Evolutionary conservation across 1,284 basidiomycete species (phyloP), one percentile per base, ranked within the genome.

Genomic region (Moniliella sp.): DNA sequence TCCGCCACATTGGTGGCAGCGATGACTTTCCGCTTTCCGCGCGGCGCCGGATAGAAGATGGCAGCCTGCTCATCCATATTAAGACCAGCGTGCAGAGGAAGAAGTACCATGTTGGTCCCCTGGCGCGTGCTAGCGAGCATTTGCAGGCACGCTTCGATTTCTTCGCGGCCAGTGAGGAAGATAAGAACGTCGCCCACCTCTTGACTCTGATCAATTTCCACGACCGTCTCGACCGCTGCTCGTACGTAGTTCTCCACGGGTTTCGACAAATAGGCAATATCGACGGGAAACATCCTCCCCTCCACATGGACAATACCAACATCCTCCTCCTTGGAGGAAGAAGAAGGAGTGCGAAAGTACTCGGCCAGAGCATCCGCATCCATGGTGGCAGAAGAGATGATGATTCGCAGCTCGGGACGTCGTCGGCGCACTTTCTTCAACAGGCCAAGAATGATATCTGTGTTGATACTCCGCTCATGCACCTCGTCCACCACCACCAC

Each of bases 1-100:
- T 97, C 91, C 11, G 91, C 88, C 31, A 94, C 86, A 56, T 97
- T 97, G 0, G 91, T 97, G 1, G 82, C 71, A 15, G 93, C 70
- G 31, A 99, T 75, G 31, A 91, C 74, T 60, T 97, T 99, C 33
- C 91, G 71, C 3, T 68, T 72, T 29, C 77, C 76, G 15, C 26
- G 21, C 21, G 8, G 7, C 11, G 79, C 64, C 1, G 75, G 70
- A 37, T 76, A 71, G 46, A 99, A 94, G 7, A 86, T 76, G 32
- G 69, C 67, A 16, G 78, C 66, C 50, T 97, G 88, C 51, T 91
- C 83, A 28, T 78, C 74, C 0, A 73, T 75, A 1, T 76, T 71
- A 4, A 97, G 66, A 3, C 82, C 84, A 0, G 88, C 78, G 60
- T 94, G 81, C 1, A 99, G 65, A 0, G 86, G 76, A 2, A 91